Conservation (phyloP, 805 yeast species). For the Ogataea methanolica region DNA sequence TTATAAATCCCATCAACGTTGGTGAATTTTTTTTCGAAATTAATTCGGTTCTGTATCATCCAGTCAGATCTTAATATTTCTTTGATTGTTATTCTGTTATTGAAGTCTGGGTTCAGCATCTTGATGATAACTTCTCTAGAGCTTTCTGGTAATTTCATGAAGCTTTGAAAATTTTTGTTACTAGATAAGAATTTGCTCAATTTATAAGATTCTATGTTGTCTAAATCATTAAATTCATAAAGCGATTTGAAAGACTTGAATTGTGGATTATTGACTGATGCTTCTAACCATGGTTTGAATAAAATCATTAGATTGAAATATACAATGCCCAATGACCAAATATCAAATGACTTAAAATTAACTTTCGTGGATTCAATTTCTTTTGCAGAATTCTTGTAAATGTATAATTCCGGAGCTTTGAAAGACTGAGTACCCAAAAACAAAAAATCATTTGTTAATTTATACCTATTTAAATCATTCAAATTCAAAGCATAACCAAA, state of each 20-base stretch:
- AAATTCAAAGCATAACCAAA: conserved; percentile 47
- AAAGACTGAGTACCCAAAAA: conserved; percentile 48
- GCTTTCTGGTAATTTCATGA: conserved; percentile 11
- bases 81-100: conserved; percentile 15
- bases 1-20: conserved; percentile 8
- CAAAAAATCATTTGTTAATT: conserved; percentile 18
- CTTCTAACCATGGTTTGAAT: conserved; percentile 44
- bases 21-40: conserved; percentile 12
- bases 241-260: conserved; percentile 15
- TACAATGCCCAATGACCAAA: conserved; percentile 49
- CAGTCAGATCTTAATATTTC: conserved; percentile 25
- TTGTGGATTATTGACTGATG: conserved; percentile 28
- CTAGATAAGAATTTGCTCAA: conserved; percentile 9
- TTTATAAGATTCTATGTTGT: conserved; percentile 17
- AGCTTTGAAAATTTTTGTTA: conserved; percentile 7
- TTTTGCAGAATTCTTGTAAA: conserved; percentile 4
- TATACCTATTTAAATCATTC: conserved; percentile 16
- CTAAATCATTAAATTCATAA: conserved; percentile 10
- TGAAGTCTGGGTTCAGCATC: conserved; percentile 29
- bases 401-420: conserved; percentile 49
- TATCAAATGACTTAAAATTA: conserved; percentile 37
- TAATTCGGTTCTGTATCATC: conserved; percentile 26
- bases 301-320: conserved; percentile 42
- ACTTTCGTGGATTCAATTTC: conserved; percentile 10
- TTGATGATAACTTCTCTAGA: conserved; percentile 16